These are phyloP conservation scores for Aspergillus egyptiacus DNA, from an alignment of 495 filamentous ascomycete genomes.

Conservation along the genomic window DNA sequence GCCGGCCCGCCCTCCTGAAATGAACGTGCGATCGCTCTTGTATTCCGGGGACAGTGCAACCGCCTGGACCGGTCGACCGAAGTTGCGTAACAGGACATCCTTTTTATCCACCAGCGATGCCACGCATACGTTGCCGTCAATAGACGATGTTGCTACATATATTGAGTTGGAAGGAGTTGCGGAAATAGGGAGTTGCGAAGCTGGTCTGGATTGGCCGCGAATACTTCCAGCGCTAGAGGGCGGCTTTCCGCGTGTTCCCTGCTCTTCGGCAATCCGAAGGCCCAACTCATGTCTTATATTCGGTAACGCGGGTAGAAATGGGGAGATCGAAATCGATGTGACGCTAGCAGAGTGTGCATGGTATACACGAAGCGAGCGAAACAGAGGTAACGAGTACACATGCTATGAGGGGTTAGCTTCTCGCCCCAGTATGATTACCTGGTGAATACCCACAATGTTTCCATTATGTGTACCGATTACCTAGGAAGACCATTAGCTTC, in stretches of 20 bases:
- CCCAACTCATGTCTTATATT: conserved; percentile 48
- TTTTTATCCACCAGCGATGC: conserved; percentile 69
- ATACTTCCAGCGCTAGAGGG: conserved; percentile 44
- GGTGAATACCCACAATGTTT: conserved; percentile 67
- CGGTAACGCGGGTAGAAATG: conserved; percentile 71
- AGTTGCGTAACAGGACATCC: conserved; percentile 86
- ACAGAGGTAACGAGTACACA: conserved; percentile 72
- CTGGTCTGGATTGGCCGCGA: conserved; percentile 44
- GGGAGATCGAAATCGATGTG: conserved; percentile 84
- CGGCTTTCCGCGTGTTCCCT: conserved; percentile 37
- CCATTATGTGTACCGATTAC: conserved; percentile 95
- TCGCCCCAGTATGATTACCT: conserved; percentile 3
- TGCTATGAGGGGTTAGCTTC: conserved; percentile 53
- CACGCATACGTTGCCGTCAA: conserved; percentile 92
- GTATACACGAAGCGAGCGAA: conserved; percentile 75
- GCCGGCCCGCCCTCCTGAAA: conserved; percentile 87
- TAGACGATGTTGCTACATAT: conserved; percentile 86
- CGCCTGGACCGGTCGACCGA: conserved; percentile 83
- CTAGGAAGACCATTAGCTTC: conserved; percentile 40
- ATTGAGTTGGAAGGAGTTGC: conserved; percentile 77
- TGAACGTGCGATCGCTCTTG: conserved; percentile 75
- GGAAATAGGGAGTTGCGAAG: conserved; percentile 42
- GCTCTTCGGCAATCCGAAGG: conserved; percentile 45
- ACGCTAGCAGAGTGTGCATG: conserved; percentile 88
- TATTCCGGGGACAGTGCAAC: conserved; percentile 90